These are phyloP conservation scores for Camelina neglecta DNA, from an alignment of 345 rosid species.

Conservation along the genomic window DNA sequence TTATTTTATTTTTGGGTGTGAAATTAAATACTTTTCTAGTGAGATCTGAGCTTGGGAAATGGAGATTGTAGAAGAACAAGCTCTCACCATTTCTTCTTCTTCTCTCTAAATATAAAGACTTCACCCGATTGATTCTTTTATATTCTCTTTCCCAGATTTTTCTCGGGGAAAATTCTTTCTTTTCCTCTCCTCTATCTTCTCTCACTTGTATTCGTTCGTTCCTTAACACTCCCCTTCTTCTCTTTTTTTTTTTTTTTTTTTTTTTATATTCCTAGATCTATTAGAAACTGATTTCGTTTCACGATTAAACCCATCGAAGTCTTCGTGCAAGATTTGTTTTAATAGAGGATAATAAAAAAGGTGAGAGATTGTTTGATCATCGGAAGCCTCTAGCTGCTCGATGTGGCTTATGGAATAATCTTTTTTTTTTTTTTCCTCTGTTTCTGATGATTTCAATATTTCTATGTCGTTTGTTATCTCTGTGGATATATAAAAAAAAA, in stretches of 20 bases:
- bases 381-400: neutral
- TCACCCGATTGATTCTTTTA: constrained; percentile 27
- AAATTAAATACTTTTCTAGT: constrained; percentile 39
- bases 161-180: constrained; percentile 31
- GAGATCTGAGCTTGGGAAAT: constrained; percentile 52
- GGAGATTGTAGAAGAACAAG: constrained; percentile 55
- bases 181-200: constrained; percentile 25
- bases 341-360: constrained; percentile 31
- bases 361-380: constrained; percentile 54
- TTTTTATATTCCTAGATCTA: constrained; percentile 51
- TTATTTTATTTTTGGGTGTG: neutral
- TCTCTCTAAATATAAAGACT: constrained; percentile 38
- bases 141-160: constrained; percentile 28
- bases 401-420: neutral
- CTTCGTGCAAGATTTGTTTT: constrained; percentile 12
- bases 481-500: neutral
- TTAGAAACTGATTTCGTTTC: constrained; percentile 13
- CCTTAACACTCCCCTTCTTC: constrained; percentile 14
- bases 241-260: no score
- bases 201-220: constrained; percentile 17
- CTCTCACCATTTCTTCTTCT: constrained; percentile 39
- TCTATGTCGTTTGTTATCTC: neutral
- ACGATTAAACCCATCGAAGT: constrained; percentile 19
- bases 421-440: neutral
- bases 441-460: neutral